Percentiles rank a stretch among this genome's conserved stretches.
Conservation (phyloP, 805 yeast genomes). For the Spathaspora girioi region DNA sequence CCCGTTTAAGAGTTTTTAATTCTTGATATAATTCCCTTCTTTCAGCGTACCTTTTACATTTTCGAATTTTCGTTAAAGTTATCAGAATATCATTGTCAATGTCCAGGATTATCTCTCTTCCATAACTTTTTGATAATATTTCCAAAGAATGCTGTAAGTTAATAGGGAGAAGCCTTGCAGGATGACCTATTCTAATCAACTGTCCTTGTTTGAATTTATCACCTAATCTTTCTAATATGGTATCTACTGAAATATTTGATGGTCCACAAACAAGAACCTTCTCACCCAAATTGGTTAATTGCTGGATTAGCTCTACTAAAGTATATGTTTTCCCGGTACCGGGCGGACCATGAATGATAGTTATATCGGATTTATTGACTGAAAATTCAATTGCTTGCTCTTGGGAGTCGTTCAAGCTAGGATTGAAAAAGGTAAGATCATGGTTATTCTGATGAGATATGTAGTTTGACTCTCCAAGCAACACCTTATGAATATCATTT, state of each 20-base stretch:
- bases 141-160: slow-evolving; percentile 75
- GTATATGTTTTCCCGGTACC: slow-evolving; percentile 86
- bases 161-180: slow-evolving; percentile 70
- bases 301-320: slow-evolving; percentile 74
- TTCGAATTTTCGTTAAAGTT: slow-evolving; percentile 54
- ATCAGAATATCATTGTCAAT: slow-evolving; percentile 68
- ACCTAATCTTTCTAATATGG: slow-evolving; percentile 73
- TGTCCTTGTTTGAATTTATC: slow-evolving; percentile 23
- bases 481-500: slow-evolving; percentile 35
- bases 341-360: slow-evolving; percentile 74
- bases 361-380: slow-evolving; percentile 49
- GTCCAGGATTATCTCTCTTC: slow-evolving; percentile 55
- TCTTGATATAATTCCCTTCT: slow-evolving; percentile 65
- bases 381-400: slow-evolving; percentile 67
- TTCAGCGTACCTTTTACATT: slow-evolving; percentile 60
- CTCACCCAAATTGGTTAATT: slow-evolving; percentile 46
- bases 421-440: slow-evolving; percentile 34
- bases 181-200: slow-evolving; percentile 88
- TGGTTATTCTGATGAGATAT: slow-evolving; percentile 14
- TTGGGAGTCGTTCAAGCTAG: slow-evolving; percentile 64
- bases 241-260: slow-evolving; percentile 89
- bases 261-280: slow-evolving; percentile 89
- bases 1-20: slow-evolving; percentile 66
- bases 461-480: slow-evolving; percentile 43
- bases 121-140: slow-evolving; percentile 57